Percentiles rank a stretch among this genome's conserved stretches.
Conservation (phyloP, 345 rosid species). For the Erysimum cheiranthoides region DNA sequence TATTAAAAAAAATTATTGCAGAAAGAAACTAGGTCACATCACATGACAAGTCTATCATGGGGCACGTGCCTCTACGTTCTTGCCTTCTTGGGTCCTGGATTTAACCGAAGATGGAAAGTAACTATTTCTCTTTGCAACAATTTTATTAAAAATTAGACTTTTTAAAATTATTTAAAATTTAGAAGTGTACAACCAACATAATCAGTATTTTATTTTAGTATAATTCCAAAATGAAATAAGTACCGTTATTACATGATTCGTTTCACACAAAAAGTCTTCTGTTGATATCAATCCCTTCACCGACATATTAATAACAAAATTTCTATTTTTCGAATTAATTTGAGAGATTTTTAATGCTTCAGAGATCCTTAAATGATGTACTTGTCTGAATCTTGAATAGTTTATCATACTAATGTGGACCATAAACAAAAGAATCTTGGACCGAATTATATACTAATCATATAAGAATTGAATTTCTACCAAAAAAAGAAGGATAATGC, state of each 20-base stretch:
- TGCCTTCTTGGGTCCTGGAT: constrained; percentile 36
- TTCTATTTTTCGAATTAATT: neutral
- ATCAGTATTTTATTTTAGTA: neutral
- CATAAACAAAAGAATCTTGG: constrained; percentile 34
- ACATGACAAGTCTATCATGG: constrained; percentile 46
- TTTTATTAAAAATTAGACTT: neutral
- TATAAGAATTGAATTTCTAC: constrained; percentile 21
- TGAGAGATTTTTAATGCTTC: constrained; percentile 6
- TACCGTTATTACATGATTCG: constrained; percentile 34
- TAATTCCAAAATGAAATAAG: neutral
- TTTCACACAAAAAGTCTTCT: constrained; percentile 41
- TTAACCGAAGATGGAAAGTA: constrained; percentile 35
- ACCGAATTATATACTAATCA: constrained; percentile 40
- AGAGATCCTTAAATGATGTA: constrained; percentile 24
- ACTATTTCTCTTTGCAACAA: constrained; percentile 11
- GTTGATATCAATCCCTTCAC: constrained; percentile 12
- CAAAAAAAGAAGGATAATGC: constrained; percentile 3
- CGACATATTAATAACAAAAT: constrained; percentile 4
- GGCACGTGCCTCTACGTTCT: constrained; percentile 46
- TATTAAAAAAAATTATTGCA: neutral
- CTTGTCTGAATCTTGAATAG: constrained; percentile 26
- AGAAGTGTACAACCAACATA: neutral
- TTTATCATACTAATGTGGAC: constrained; percentile 28
- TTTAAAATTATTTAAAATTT: neutral
- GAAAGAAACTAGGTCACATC: constrained; percentile 35